Conservation (phyloP, 2,329 filamentous ascomycete genomes). For the Cladosporium velox region DNA sequence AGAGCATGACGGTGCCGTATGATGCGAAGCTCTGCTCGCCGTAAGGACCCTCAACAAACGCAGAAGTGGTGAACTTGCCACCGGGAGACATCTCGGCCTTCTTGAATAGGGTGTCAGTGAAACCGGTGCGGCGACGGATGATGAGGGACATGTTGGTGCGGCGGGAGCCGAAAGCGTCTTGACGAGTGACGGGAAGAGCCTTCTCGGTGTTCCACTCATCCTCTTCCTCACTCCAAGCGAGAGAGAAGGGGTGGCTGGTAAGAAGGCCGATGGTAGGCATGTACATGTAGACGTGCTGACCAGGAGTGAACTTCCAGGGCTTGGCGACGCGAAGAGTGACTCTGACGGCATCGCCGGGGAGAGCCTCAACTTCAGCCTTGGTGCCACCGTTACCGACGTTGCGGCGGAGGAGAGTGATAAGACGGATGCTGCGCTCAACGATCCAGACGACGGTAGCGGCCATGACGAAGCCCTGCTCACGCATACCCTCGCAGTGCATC, state of each 20-base stretch:
- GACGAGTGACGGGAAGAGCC: constrained; percentile 49
- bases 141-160: constrained; percentile 71
- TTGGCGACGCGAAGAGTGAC: constrained; percentile 73
- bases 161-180: constrained; percentile 55
- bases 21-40: constrained; percentile 78
- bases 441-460: constrained; percentile 67
- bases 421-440: constrained; percentile 62
- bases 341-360: constrained; percentile 73
- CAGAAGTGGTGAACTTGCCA: constrained; percentile 63
- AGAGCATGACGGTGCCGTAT: constrained; percentile 87
- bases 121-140: constrained; percentile 82
- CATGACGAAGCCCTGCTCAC: constrained; percentile 63
- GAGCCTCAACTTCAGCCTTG: constrained; percentile 69
- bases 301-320: constrained; percentile 73
- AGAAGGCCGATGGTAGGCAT: constrained; percentile 70
- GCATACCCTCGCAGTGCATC: constrained; percentile 61
- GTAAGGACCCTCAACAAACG: constrained; percentile 88
- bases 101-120: constrained; percentile 80
- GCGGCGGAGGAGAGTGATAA: constrained; percentile 62
- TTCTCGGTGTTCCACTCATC: constrained; percentile 45
- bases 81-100: constrained; percentile 60
- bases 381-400: constrained; percentile 70
- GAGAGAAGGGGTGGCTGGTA: constrained; percentile 78
- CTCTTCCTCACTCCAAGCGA: constrained; percentile 74
- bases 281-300: constrained; percentile 79